Base-by-base conservation (phyloP, 2,329 filamentous ascomycete genomes). In the Xylogone sp. region DNA sequence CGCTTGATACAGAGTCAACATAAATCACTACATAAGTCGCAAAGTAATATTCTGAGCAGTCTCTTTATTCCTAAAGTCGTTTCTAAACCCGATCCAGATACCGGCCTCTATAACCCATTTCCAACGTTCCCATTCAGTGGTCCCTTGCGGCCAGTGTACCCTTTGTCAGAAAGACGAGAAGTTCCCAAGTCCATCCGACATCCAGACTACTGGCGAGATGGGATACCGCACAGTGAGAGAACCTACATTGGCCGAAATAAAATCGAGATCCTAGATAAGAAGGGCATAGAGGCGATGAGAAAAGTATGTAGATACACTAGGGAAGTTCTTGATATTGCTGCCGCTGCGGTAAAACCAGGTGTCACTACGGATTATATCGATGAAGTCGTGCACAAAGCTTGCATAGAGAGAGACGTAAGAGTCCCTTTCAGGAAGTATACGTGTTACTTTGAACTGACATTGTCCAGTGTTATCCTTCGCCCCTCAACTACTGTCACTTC, bases 281-380 rank as follows among this genome's bases (percentile, higher is more conserved):
- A 88, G 66, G 87, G 86, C 52, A 87, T 91, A 65, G 87, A 93
- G 53, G 62, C 81, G 43, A 97, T 99, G 94, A 85, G 92, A 62
- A 96, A 92, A 69, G 91, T 94, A 46, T 97, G 93, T 71, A 81
- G 83, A 46, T 71, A 97, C 55, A 90, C 88, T 18, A 81, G 94
- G 68, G 94, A 99, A 73, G 91, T 97, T 10, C 75, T 99, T 56
- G 94, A 99, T 69, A 88, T 96, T 65, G 90, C 92, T 1, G 94
- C 90, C 0, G 83, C 86, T 13, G 93, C 87, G 48, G 74, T 88
- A 44, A 87, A 85, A 66, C 93, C 94, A n/a, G 94, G 94, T 46
- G 87, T 97, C 29, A 97, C 93, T 6, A 97, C 94, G 6, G 94
- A 99, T 67, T 86, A 95, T 63, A 90, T 99, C 53, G 94, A 99